Conservation (phyloP, 352 stramenopile genomes). For the Phytopythium oedochilum region DNA sequence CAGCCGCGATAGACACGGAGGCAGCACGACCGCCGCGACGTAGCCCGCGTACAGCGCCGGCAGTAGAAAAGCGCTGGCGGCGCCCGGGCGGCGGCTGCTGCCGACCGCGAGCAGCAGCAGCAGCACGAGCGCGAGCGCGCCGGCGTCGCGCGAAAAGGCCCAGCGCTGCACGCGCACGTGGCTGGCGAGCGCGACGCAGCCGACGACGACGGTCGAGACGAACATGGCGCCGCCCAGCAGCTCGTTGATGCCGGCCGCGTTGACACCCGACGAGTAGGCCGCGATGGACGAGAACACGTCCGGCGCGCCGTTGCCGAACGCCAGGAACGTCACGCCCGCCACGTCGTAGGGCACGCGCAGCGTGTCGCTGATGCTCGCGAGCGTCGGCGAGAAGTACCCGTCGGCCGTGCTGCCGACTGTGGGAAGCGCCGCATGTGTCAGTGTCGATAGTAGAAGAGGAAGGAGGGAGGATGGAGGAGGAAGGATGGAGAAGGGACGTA, state of each 20-base stretch:
- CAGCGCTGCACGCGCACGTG: slow-evolving; percentile 55
- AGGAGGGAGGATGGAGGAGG: background rate
- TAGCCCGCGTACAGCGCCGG: slow-evolving; percentile 51
- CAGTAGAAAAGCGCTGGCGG: slow-evolving; percentile 35
- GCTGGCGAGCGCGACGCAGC: slow-evolving; percentile 77
- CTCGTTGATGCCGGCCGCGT: slow-evolving; percentile 87
- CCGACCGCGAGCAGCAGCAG: slow-evolving; percentile 39
- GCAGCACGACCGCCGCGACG: slow-evolving; percentile 51
- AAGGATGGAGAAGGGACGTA: slow-evolving; percentile 24
- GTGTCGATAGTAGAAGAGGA: no score
- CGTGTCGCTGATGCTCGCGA: slow-evolving; percentile 95
- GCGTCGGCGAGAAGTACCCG: slow-evolving; percentile 95
- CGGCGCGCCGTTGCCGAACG: slow-evolving; percentile 96
- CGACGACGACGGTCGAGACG: slow-evolving; percentile 92
- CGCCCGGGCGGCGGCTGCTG: slow-evolving; percentile 14
- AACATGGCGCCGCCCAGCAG: slow-evolving; percentile 95
- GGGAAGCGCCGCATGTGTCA: background rate
- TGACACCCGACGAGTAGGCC: slow-evolving; percentile 70
- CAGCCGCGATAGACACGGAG: slow-evolving; percentile 37
- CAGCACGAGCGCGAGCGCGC: slow-evolving; percentile 43
- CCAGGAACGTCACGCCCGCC: slow-evolving; percentile 96
- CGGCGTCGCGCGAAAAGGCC: slow-evolving; percentile 61
- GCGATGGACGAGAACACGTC: slow-evolving; percentile 94
- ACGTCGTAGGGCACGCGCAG: slow-evolving; percentile 88
- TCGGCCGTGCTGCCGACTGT: slow-evolving; percentile 95